These are phyloP conservation scores for Mycena belliarum DNA, from an alignment of 768 basidiomycete species.

Conservation along the genomic window DNA sequence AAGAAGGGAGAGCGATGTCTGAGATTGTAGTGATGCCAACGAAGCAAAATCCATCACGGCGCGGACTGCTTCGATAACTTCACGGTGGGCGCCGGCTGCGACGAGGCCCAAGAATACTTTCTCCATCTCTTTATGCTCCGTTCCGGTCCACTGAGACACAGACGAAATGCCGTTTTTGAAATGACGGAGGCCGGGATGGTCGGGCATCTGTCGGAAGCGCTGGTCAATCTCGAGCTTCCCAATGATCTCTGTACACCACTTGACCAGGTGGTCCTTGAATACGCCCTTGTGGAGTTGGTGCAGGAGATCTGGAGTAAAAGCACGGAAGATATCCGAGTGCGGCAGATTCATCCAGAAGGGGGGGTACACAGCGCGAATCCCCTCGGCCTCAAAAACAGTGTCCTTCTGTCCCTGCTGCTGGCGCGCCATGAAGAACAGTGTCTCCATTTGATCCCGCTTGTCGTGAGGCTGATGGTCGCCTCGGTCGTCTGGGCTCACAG, in stretches of 20 bases:
- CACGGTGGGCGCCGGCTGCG: conserved; percentile 15
- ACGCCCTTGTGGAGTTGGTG: conserved; percentile 52
- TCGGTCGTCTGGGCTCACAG: conserved; percentile 18
- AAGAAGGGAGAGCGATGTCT: conserved; percentile 24
- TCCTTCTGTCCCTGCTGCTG: conserved; percentile 4
- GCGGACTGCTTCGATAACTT: conserved; percentile 16
- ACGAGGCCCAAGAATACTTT: conserved; percentile 29
- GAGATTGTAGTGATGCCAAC: conserved; percentile 23
- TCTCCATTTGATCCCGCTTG: not conserved
- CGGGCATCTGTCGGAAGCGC: conserved; percentile 32
- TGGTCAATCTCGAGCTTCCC: conserved; percentile 34
- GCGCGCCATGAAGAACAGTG: conserved; percentile 23
- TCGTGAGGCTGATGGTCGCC: not conserved
- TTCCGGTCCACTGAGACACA: conserved; percentile 37
- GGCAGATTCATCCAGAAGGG: conserved; percentile 45
- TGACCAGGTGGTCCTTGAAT: conserved; percentile 44
- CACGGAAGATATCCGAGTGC: conserved; percentile 38
- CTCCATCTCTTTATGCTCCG: conserved; percentile 33
- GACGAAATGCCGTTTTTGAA: conserved; percentile 36
- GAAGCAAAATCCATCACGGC: conserved; percentile 32
- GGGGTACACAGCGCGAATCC: conserved; percentile 17
- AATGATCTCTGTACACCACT: conserved; percentile 32
- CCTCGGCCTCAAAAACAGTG: conserved; percentile 18
- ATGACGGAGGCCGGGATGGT: conserved; percentile 28
- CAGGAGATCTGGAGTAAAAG: conserved; percentile 44